These are phyloP conservation scores for Wallacemonas sp. DNA, from an alignment of 208 protist genomes.

Conservation along the genomic window DNA sequence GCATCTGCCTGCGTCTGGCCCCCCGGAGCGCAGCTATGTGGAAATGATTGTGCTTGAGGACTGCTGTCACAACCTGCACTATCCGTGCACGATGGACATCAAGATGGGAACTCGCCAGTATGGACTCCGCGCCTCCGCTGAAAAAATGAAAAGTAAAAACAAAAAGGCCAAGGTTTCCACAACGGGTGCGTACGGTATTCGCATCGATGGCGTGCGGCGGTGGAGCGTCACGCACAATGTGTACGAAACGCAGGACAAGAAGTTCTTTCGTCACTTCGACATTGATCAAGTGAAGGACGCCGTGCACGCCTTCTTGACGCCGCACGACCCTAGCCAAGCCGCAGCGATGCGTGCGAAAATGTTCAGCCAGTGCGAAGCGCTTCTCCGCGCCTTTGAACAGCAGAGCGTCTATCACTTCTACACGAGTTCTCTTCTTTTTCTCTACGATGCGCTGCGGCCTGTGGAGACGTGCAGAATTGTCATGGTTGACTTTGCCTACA, in stretches of 20 bases:
- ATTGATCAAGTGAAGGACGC: constrained; percentile 26
- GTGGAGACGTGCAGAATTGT: constrained; percentile 29
- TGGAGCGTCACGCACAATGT: constrained; percentile 33
- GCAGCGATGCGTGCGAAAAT: constrained; percentile 18
- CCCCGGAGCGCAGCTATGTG: constrained; percentile 9
- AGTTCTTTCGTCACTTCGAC: constrained; percentile 15
- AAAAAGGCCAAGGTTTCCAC: constrained; percentile 32
- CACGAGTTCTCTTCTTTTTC: constrained; percentile 46
- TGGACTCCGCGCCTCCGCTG: constrained; percentile 29
- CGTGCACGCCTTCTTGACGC: constrained; percentile 18
- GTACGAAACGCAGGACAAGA: constrained; percentile 35
- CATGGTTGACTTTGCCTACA: constrained; percentile 53
- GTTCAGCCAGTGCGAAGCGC: constrained; percentile 2
- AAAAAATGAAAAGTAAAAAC: constrained; percentile 39
- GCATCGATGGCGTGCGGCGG: constrained; percentile 33
- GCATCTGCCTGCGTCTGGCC: constrained; percentile 2
- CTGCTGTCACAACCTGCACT: constrained; percentile 30
- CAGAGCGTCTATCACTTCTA: constrained; percentile 41
- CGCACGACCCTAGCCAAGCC: constrained; percentile 10
- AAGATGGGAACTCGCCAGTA: constrained; percentile 52
- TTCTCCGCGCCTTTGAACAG: constrained; percentile 23
- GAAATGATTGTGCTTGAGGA: constrained; percentile 52
- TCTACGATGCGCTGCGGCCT: constrained; percentile 38
- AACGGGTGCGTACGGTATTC: constrained; percentile 35
- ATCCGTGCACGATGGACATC: constrained; percentile 42